These are phyloP conservation scores for Lyophyllum decastes DNA, from an alignment of 768 basidiomycete species.

Conservation along the genomic window DNA sequence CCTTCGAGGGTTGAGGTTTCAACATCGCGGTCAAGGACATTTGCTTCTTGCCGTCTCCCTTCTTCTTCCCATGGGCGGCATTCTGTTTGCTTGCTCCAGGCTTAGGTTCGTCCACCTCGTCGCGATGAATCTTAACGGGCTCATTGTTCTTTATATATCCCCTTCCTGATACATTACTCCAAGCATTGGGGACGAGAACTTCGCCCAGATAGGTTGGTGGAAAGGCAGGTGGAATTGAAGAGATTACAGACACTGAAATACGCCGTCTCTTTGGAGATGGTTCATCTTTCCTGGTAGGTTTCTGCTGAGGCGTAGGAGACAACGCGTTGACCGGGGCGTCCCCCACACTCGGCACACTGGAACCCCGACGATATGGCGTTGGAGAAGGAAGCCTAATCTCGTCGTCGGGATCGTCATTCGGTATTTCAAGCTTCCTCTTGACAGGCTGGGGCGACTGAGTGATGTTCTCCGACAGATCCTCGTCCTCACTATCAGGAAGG, in stretches of 20 bases:
- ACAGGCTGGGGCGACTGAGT: conserved; percentile 5
- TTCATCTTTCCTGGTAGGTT: conserved; percentile 2
- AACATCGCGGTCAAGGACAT: conserved; percentile 67
- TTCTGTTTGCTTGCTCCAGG: conserved; percentile 24
- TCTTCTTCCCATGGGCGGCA: conserved; percentile 36
- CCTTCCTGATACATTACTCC: conserved; percentile 76
- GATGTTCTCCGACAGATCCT: conserved; percentile 14
- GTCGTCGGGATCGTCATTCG: conserved; percentile 15
- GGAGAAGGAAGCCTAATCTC: conserved; percentile 24
- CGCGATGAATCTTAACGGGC: conserved; percentile 57
- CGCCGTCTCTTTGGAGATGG: conserved; percentile 58
- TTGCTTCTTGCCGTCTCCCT: conserved; percentile 57
- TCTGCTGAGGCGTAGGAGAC: conserved; percentile 12
- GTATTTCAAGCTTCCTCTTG: conserved; percentile 18
- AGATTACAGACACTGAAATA: conserved; percentile 31
- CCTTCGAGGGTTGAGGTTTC: conserved; percentile 52
- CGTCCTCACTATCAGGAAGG: conserved; percentile 37
- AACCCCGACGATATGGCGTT: conserved; percentile 33
- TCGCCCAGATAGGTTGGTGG: conserved; percentile 62
- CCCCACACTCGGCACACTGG: conserved; percentile 40
- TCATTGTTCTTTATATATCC: conserved; percentile 72
- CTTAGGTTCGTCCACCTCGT: conserved; percentile 40
- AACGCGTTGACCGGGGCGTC: conserved; percentile 20
- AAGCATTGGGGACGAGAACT: conserved; percentile 69
- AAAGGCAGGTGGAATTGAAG: conserved; percentile 15